Evolutionary conservation across 169 alveolate genomes (phyloP).

Genomic region (Sarcocystis neurona): DNA sequence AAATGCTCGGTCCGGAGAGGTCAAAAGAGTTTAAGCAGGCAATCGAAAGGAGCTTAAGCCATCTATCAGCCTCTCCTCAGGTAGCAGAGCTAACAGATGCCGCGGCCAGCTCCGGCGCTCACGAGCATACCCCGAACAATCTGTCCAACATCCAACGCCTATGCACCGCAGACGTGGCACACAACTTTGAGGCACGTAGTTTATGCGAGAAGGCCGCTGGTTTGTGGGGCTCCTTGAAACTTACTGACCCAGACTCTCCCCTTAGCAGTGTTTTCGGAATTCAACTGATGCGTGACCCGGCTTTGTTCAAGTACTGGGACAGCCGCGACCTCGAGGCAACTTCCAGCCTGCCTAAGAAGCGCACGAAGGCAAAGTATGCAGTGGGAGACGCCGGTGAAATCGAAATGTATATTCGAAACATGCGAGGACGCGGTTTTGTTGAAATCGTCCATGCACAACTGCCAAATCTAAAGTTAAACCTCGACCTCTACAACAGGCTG

Average conservation of each 20-base stretch:
- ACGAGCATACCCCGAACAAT: too few relatives aligned
- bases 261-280: background rate
- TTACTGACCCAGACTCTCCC: constrained; percentile 7
- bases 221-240: constrained; percentile 49
- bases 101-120: too few relatives aligned
- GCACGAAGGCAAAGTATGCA: constrained; percentile 23
- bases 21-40: constrained; percentile 7
- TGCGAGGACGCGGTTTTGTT: too few relatives aligned
- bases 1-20: constrained; percentile 24
- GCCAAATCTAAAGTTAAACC: constrained; percentile 11
- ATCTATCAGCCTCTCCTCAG: background rate
- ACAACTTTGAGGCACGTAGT: background rate
- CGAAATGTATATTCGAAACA: background rate
- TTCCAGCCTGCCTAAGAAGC: too few relatives aligned
- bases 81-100: background rate
- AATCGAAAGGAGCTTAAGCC: background rate
- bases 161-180: background rate
- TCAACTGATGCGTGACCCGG: constrained; percentile 36
- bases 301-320: constrained; percentile 46
- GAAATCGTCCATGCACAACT: too few relatives aligned
- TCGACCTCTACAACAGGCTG: constrained; percentile 15
- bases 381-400: constrained; percentile 32
- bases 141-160: too few relatives aligned
- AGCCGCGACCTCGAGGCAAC: background rate
- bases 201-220: constrained; percentile 45